These are phyloP conservation scores for Camillea tinctor DNA, from an alignment of 2,329 filamentous ascomycete genomes.

Conservation along the genomic window DNA sequence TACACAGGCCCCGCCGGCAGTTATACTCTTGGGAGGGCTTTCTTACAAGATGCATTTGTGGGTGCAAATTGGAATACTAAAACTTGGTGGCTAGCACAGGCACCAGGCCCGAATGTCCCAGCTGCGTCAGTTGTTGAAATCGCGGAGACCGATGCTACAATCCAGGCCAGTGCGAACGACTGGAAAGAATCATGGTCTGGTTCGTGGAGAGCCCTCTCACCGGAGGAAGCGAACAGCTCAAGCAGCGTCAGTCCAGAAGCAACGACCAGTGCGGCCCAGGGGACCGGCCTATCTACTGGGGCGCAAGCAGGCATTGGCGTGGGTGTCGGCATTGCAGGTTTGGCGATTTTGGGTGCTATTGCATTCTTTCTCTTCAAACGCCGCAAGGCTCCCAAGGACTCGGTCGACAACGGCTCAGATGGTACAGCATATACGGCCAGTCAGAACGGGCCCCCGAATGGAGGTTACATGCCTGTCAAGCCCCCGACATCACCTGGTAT, in stretches of 20 bases:
- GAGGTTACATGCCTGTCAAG: constrained; percentile 25
- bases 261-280: neutral
- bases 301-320: constrained; percentile 36
- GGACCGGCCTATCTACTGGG: constrained; percentile 27
- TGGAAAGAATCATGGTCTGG: constrained; percentile 35
- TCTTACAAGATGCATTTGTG: constrained; percentile 47
- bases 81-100: constrained; percentile 40
- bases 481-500: constrained; percentile 12
- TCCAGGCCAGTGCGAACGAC: constrained; percentile 29
- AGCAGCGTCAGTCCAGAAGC: constrained; percentile 10
- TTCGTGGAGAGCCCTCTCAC: constrained; percentile 28
- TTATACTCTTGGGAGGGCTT: constrained; percentile 42
- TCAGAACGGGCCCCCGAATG: constrained; percentile 16
- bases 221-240: constrained; percentile 18
- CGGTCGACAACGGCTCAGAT: constrained; percentile 1
- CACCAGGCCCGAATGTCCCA: constrained; percentile 38
- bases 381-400: constrained; percentile 17
- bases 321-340: constrained; percentile 28
- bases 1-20: constrained; percentile 22
- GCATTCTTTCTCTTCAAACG: constrained; percentile 30
- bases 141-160: constrained; percentile 12
- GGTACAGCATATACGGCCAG: constrained; percentile 1
- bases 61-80: constrained; percentile 39
- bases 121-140: constrained; percentile 20
- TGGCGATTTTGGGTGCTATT: constrained; percentile 21